phyloP scores from a whole-genome alignment of 192 early-diverging fungal genomes.

The Umbelopsis isabellina region DNA sequence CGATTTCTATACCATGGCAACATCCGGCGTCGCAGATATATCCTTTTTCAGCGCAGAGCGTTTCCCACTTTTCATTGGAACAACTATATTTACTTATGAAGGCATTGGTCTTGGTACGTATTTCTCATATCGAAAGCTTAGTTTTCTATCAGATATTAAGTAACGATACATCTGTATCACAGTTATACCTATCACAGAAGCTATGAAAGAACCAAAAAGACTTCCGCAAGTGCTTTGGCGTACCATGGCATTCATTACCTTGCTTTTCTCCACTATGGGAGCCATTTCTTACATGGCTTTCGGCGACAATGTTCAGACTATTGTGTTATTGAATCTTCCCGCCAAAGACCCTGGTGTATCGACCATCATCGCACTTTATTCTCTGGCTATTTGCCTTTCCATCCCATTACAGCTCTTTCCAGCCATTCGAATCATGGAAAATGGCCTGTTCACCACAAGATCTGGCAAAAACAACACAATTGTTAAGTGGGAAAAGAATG shows the following conservation, averaged over 20 bases:
- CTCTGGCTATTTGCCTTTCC: conserved; percentile 73
- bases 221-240: conserved; percentile 53
- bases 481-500: conserved; percentile 82
- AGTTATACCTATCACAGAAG: conserved; percentile 56
- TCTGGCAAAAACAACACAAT: conserved; percentile 56
- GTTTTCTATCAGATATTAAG: not conserved
- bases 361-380: conserved; percentile 70
- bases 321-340: conserved; percentile 74
- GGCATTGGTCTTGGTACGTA: conserved; percentile 74
- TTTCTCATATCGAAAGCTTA: not conserved
- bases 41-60: conserved; percentile 66
- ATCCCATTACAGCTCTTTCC: conserved; percentile 77
- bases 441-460: conserved; percentile 56
- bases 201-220: conserved; percentile 60
- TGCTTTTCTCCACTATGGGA: conserved; percentile 49
- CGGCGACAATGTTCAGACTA: conserved; percentile 70
- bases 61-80: conserved; percentile 90
- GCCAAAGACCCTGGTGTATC: conserved; percentile 52
- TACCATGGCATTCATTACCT: conserved; percentile 48
- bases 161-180: not conserved
- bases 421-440: conserved; percentile 70
- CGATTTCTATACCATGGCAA: conserved; percentile 67
- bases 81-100: conserved; percentile 92
- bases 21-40: conserved; percentile 63
- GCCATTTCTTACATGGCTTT: conserved; percentile 67